phyloP scores from a whole-genome alignment of 306 rosid genomes.

The Cicer cuneatum region DNA sequence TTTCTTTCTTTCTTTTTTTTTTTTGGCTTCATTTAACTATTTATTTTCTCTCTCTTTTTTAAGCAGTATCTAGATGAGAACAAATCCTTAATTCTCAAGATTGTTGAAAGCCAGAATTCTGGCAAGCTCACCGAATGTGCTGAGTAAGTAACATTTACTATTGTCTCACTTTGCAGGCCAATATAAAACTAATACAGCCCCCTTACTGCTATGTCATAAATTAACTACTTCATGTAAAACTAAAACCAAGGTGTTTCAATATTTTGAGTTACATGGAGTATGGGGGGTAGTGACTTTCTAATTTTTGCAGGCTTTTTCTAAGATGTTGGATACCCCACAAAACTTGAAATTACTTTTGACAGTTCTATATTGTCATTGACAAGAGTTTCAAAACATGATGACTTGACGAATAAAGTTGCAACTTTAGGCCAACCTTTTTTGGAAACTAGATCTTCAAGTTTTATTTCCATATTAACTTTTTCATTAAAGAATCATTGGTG shows the following conservation, averaged over 20 bases:
- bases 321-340: conserved; percentile 31
- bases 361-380: neutral
- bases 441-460: conserved; percentile 11
- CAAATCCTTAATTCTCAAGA: conserved; percentile 95
- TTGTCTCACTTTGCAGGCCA: neutral
- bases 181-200: neutral
- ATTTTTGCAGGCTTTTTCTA: conserved; percentile 33
- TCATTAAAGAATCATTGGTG: neutral
- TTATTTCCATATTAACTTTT: neutral
- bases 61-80: conserved; percentile 96
- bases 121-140: conserved; percentile 97
- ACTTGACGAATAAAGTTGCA: neutral
- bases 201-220: neutral
- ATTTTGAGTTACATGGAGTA: conserved; percentile 15
- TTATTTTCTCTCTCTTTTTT: neutral
- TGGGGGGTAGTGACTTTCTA: conserved; percentile 6
- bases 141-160: conserved; percentile 55
- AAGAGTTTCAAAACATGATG: conserved; percentile 13
- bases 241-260: neutral
- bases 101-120: conserved; percentile 95
- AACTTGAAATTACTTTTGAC: neutral
- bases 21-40: neutral
- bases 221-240: conserved; percentile 1
- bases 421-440: conserved; percentile 31
- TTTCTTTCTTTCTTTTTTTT: no score